Evolutionary conservation across 495 filamentous ascomycete species (phyloP).

Genomic region (Cetradonia linearis): DNA sequence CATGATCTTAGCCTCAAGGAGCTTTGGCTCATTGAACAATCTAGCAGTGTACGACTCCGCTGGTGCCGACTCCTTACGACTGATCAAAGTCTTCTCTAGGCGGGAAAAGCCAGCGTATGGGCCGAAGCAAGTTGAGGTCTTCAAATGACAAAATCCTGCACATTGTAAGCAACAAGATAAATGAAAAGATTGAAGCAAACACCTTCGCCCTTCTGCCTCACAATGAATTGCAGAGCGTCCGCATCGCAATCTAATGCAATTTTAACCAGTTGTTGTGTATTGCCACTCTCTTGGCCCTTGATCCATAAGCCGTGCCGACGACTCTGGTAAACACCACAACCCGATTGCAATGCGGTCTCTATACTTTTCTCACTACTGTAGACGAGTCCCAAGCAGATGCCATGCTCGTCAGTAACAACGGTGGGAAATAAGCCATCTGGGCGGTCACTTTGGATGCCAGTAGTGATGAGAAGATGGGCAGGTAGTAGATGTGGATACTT

Average conservation of each 20-base stretch:
- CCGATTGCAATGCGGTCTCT: constrained; percentile 71
- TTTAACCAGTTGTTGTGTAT: constrained; percentile 77
- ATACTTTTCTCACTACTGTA: constrained; percentile 92
- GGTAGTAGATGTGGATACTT: constrained; percentile 47
- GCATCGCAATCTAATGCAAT: constrained; percentile 85
- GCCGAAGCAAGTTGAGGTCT: constrained; percentile 86
- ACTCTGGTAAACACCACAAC: constrained; percentile 90
- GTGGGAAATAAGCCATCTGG: constrained; percentile 79
- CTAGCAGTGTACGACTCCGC: constrained; percentile 86
- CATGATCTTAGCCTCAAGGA: constrained; percentile 91
- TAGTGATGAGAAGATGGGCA: constrained; percentile 58
- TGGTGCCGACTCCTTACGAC: constrained; percentile 70
- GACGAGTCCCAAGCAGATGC: constrained; percentile 73
- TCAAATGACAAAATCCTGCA: constrained; percentile 85
- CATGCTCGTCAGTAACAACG: constrained; percentile 80
- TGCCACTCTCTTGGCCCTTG: constrained; percentile 89
- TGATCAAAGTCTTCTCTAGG: constrained; percentile 73
- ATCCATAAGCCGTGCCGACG: constrained; percentile 80
- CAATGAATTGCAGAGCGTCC: constrained; percentile 81
- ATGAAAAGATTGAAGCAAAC: constrained; percentile 12
- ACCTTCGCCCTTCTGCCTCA: constrained; percentile 76
- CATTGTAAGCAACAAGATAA: constrained; percentile 19
- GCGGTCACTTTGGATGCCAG: constrained; percentile 65
- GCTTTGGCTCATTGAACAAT: constrained; percentile 81
- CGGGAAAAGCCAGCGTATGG: constrained; percentile 67